A percentile compares a stretch with the other conserved stretches of the same genome.
phyloP scores from a whole-genome alignment of 768 basidiomycete species.

The Exsudoporus frostii region DNA sequence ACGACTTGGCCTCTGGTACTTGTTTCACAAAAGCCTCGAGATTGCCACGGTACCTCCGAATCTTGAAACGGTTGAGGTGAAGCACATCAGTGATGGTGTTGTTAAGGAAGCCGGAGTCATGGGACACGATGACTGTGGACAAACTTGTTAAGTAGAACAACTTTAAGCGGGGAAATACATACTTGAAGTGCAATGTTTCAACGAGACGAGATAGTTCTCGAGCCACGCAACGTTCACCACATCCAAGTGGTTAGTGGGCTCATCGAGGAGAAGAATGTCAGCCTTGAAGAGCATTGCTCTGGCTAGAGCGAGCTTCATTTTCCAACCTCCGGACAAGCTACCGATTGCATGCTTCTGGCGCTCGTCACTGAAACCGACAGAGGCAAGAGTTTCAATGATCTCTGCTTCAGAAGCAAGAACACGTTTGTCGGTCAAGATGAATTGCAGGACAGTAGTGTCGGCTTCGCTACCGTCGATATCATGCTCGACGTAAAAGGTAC shows the following conservation, averaged over 20 bases:
- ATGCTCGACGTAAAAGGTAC: conserved; percentile 99
- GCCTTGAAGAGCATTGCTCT: conserved; percentile 98
- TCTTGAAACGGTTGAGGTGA: conserved; percentile 97
- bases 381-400: conserved; percentile 74
- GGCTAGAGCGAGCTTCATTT: conserved; percentile 98
- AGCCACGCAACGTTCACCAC: conserved; percentile 98
- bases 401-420: conserved; percentile 69
- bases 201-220: conserved; percentile 84
- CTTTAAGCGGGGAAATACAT: conserved; percentile 29
- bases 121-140: conserved; percentile 83
- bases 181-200: conserved; percentile 92
- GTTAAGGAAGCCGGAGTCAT: conserved; percentile 97
- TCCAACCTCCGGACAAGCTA: conserved; percentile 96
- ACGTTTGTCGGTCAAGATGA: conserved; percentile 84
- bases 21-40: conserved; percentile 90
- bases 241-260: conserved; percentile 96
- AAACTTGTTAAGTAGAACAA: conserved; percentile 6
- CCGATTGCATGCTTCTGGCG: conserved; percentile 86
- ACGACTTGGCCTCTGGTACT: conserved; percentile 96
- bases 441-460: conserved; percentile 84
- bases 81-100: conserved; percentile 97
- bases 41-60: conserved; percentile 93
- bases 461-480: conserved; percentile 96
- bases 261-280: conserved; percentile 93
- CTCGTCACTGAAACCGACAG: conserved; percentile 89